phyloP scores from a whole-genome alignment of 768 basidiomycete species.

The Serendipita indica region DNA sequence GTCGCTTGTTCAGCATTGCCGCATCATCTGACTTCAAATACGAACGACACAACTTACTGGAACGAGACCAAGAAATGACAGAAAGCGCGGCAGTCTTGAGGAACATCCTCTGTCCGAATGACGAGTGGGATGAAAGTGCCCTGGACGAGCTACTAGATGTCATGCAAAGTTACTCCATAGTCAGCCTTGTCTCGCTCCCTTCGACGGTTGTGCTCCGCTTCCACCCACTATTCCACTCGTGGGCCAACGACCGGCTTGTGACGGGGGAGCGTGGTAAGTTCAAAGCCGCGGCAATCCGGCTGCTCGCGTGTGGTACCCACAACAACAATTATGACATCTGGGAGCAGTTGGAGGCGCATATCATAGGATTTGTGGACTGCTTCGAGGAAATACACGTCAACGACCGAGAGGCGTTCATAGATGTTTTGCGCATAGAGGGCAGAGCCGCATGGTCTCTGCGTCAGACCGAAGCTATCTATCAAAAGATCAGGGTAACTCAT shows the following conservation, averaged over 20 bases:
- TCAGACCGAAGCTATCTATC: neutral
- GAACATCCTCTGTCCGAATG: neutral
- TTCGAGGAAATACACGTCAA: neutral
- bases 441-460: neutral
- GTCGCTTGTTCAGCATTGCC: neutral
- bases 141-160: neutral
- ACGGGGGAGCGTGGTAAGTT: neutral
- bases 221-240: neutral
- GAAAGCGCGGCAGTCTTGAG: neutral
- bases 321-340: neutral
- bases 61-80: neutral
- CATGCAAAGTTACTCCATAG: neutral
- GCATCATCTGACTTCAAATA: neutral
- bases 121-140: neutral
- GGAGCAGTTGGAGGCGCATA: neutral
- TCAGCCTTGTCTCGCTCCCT: neutral
- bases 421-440: neutral
- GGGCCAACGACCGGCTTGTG: neutral
- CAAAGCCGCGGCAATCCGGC: neutral
- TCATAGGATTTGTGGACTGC: neutral
- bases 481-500: neutral
- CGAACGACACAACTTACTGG: neutral
- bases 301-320: neutral
- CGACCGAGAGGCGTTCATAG: neutral
- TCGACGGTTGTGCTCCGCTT: neutral